Conservation (phyloP, 2,329 filamentous ascomycete genomes). For the Graphilbum sp. region DNA sequence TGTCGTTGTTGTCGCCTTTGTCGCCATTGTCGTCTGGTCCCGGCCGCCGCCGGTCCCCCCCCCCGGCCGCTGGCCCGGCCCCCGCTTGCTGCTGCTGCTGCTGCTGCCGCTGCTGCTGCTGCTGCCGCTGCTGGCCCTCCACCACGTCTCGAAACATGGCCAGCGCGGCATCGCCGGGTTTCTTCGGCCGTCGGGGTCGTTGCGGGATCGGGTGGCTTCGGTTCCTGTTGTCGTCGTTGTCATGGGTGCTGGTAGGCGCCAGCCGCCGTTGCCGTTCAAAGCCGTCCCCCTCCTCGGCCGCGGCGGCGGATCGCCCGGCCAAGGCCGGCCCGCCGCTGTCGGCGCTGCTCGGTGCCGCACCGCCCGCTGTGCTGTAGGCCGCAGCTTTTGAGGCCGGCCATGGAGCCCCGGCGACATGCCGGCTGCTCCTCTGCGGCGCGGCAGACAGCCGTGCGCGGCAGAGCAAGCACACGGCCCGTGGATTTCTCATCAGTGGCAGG, state of each 20-base stretch:
- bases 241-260: no score
- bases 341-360: background rate
- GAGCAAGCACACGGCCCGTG: constrained; percentile 9
- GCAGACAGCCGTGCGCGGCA: constrained; percentile 7
- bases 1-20: background rate
- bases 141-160: constrained; percentile 11
- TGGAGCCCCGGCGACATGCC: no score
- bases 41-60: no score
- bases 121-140: constrained; percentile 1
- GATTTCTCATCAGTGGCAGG: constrained; percentile 7
- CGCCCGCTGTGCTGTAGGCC: constrained; percentile 2
- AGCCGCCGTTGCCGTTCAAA: background rate
- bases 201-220: background rate
- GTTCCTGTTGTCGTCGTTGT: no score
- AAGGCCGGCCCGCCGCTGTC: background rate
- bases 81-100: background rate
- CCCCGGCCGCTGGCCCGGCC: no score
- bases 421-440: background rate
- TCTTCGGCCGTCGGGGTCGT: background rate
- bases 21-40: background rate
- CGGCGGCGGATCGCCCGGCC: no score
- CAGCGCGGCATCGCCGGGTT: constrained; percentile 5
- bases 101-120: background rate
- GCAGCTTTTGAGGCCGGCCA: no score
- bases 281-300: no score